phyloP scores from a whole-genome alignment of 139 green algal species.

The Chlamydomonas schloesseri region DNA sequence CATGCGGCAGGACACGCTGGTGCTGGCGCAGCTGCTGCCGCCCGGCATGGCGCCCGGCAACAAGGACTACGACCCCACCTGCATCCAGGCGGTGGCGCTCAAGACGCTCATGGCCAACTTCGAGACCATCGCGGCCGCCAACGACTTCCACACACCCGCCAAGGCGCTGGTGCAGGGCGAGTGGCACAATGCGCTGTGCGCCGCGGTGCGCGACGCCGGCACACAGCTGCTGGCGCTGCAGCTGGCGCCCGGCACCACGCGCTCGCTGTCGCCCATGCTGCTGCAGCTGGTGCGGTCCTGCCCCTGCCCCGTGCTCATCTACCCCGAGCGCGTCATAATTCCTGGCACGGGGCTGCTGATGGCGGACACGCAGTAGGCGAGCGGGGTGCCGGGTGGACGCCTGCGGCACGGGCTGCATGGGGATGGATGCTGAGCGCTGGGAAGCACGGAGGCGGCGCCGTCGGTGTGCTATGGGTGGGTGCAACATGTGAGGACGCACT shows the following conservation, averaged over 20 bases:
- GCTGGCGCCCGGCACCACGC: constrained; percentile 17
- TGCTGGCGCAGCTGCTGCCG: constrained; percentile 27
- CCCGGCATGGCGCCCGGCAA: constrained; percentile 12
- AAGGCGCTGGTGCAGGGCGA: constrained; percentile 24
- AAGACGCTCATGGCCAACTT: constrained; percentile 42
- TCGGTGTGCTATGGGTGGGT: too few relatives aligned
- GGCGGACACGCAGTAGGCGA: background rate
- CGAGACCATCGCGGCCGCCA: constrained; percentile 34
- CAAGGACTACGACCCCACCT: constrained; percentile 15
- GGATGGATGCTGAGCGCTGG: too few relatives aligned
- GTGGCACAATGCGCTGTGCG: constrained; percentile 28
- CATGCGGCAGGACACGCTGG: constrained; percentile 19
- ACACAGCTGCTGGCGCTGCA: constrained; percentile 23
- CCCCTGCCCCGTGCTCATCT: constrained; percentile 36
- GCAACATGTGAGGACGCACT: too few relatives aligned
- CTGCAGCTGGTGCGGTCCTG: constrained; percentile 23
- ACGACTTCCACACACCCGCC: constrained; percentile 30
- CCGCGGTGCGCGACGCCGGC: constrained; percentile 18
- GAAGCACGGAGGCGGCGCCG: too few relatives aligned
- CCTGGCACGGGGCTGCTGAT: background rate
- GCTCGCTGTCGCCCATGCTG: constrained; percentile 3
- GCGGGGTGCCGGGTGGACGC: too few relatives aligned
- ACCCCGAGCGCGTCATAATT: constrained; percentile 28
- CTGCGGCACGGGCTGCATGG: too few relatives aligned
- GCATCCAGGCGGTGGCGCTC: constrained; percentile 38